phyloP scores from a whole-genome alignment of 2,329 filamentous ascomycete species.

The Clathrospora elynae region DNA sequence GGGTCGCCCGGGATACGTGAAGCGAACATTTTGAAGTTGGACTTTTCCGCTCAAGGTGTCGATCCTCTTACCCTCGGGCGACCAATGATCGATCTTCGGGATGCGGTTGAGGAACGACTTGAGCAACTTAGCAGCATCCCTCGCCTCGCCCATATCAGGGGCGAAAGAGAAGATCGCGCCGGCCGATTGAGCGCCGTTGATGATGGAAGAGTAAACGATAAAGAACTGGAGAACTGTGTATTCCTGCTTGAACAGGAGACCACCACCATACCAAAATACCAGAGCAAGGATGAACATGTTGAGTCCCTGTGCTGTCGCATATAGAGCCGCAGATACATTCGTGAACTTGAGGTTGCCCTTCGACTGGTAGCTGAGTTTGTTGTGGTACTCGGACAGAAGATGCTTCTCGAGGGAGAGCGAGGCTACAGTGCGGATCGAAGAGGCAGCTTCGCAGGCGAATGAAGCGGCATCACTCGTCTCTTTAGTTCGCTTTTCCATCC shows the following conservation, averaged over 20 bases:
- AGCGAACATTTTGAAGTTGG: conserved; percentile 91
- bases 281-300: conserved; percentile 54
- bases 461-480: conserved; percentile 79
- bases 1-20: conserved; percentile 88
- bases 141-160: conserved; percentile 94
- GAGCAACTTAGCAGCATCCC: conserved; percentile 79
- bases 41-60: conserved; percentile 67
- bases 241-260: conserved; percentile 48
- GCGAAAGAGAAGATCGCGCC: conserved; percentile 93
- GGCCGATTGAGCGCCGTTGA: conserved; percentile 90
- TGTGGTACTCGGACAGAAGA: conserved; percentile 74
- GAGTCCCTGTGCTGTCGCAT: conserved; percentile 82
- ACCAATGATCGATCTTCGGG: conserved; percentile 67
- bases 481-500: conserved; percentile 77
- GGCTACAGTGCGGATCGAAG: conserved; percentile 93
- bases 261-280: conserved; percentile 48
- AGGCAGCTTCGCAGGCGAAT: conserved; percentile 92
- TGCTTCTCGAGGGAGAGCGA: conserved; percentile 85
- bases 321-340: conserved; percentile 75
- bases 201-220: conserved; percentile 82
- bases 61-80: conserved; percentile 53
- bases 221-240: conserved; percentile 87
- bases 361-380: conserved; percentile 71
- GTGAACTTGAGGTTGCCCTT: conserved; percentile 73
- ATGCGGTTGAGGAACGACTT: conserved; percentile 83